Evolutionary conservation across 306 rosid genomes (phyloP).

Genomic region (Sindora glabra): DNA sequence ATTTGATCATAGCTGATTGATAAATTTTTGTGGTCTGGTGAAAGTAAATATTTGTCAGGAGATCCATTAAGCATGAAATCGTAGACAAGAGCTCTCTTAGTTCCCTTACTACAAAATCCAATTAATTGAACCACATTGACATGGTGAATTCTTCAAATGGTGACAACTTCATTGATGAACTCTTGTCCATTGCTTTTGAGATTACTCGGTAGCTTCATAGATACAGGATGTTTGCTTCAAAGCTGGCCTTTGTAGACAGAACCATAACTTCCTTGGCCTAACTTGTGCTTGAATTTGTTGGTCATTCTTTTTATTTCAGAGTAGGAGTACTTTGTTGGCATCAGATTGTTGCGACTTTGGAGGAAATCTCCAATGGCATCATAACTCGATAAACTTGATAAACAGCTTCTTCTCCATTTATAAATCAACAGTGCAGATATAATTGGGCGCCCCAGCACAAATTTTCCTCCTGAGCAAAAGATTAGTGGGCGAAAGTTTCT

Average conservation of each 20-base stretch:
- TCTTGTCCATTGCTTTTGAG: too few relatives aligned
- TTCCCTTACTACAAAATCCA: constrained; percentile 10
- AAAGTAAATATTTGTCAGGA: constrained; percentile 4
- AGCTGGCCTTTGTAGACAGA: not conserved
- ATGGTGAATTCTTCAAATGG: constrained; percentile 4
- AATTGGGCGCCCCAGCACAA: too few relatives aligned
- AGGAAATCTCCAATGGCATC: too few relatives aligned
- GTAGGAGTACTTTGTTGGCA: too few relatives aligned
- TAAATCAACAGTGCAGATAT: not conserved
- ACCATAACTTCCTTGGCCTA: constrained; percentile 2
- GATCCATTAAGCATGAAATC: constrained; percentile 17
- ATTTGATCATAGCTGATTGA: not conserved
- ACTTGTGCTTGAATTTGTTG: not conserved
- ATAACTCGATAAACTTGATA: too few relatives aligned
- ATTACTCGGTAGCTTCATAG: too few relatives aligned
- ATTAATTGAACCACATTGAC: constrained; percentile 12
- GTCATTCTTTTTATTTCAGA: too few relatives aligned
- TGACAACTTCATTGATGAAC: constrained; percentile 15
- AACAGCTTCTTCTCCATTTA: not conserved
- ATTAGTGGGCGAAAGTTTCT: too few relatives aligned
- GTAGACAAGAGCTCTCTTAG: constrained; percentile 5
- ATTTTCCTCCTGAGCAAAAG: too few relatives aligned
- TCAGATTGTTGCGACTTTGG: too few relatives aligned
- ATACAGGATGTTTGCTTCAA: too few relatives aligned
- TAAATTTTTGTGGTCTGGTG: not conserved